Evolutionary conservation across 352 stramenopile species (phyloP).

Genomic region (Elongisporangium prolatum): DNA sequence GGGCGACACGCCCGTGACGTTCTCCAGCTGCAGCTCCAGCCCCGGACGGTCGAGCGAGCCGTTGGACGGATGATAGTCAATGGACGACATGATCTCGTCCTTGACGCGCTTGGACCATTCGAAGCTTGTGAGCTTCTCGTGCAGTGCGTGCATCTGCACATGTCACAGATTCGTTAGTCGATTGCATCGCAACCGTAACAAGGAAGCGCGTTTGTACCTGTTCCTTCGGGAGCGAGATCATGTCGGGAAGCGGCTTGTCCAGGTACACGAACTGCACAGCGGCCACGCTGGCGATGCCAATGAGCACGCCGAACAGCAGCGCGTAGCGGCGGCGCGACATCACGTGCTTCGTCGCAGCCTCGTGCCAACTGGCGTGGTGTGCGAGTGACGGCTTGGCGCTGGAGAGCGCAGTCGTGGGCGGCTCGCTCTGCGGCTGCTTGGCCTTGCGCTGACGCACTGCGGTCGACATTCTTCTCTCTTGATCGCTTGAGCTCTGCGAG

Average conservation of each 20-base stretch:
- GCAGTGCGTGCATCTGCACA: constrained; percentile 34
- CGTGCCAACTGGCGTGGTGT: constrained; percentile 55
- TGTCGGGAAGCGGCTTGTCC: constrained; percentile 34
- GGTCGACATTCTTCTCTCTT: not conserved
- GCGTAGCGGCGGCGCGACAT: constrained; percentile 65
- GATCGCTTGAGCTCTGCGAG: not conserved
- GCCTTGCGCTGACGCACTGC: constrained; percentile 24
- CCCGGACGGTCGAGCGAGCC: constrained; percentile 34
- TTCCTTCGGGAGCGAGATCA: constrained; percentile 32
- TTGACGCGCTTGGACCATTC: constrained; percentile 67
- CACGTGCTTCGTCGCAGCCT: constrained; percentile 44
- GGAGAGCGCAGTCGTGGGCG: constrained; percentile 1
- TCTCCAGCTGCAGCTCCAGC: constrained; percentile 34
- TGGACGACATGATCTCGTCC: constrained; percentile 56
- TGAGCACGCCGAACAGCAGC: constrained; percentile 47
- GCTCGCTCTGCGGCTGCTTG: constrained; percentile 5
- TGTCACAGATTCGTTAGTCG: not conserved
- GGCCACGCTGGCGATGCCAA: constrained; percentile 52
- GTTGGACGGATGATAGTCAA: constrained; percentile 51
- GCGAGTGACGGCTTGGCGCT: constrained; percentile 17
- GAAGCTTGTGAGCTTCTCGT: constrained; percentile 55
- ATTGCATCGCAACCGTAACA: not conserved
- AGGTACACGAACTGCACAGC: constrained; percentile 41
- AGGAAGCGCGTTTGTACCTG: constrained; percentile 11
- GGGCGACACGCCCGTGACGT: constrained; percentile 54